Evolutionary conservation across 768 basidiomycete species (phyloP), one percentile per base, ranked within the genome.

Genomic region (Rhodotorula kratochvilovae): DNA sequence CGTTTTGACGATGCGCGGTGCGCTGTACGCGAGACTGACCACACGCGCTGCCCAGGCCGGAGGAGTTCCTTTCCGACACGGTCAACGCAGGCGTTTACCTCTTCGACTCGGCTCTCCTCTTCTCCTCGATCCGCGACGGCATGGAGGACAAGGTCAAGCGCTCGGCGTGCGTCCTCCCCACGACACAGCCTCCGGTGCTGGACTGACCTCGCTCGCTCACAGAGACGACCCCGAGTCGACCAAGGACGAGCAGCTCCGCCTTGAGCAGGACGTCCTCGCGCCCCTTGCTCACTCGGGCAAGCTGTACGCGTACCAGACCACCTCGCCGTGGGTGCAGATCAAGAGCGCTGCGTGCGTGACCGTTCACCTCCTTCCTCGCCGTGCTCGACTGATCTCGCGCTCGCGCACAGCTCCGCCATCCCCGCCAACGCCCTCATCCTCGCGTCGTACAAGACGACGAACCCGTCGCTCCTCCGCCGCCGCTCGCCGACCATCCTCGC

Each of bases 191-290:
- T 19, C 16, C 27, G 39, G 46, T 1, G 45, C 45, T 66, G 63
- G 57, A 45, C 6, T 0, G 21, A 5, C 15, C 8, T 21, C 15
- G 17, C 45, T 10, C 7, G 0, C 12, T 23, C 10, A 31, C 48
- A 67, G 66, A 17, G 50, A 31, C 39, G 59, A 67, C 31, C 31
- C 39, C 19, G 71, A 81, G 77, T 56, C 7, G 78, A 80, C 63
- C 79, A 82, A 67, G 80, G 81, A 82, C 73, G 83, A 83, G 58
- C 80, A 81, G 67, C 77, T 83, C 12, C 81, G 81, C 45, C 73
- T 83, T 31, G 83, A 83, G 72, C 82, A 82, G 74, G 83, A 83
- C 73, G 82, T 83, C 45, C 79, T 83, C 57, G 81, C 81, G 8
- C 82, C 82, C 17, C 77, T 83, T 15, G 82, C 82, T 5, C 78